phyloP scores from a whole-genome alignment of 23 red algal genomes.

The Gracilariopsis chorda region DNA sequence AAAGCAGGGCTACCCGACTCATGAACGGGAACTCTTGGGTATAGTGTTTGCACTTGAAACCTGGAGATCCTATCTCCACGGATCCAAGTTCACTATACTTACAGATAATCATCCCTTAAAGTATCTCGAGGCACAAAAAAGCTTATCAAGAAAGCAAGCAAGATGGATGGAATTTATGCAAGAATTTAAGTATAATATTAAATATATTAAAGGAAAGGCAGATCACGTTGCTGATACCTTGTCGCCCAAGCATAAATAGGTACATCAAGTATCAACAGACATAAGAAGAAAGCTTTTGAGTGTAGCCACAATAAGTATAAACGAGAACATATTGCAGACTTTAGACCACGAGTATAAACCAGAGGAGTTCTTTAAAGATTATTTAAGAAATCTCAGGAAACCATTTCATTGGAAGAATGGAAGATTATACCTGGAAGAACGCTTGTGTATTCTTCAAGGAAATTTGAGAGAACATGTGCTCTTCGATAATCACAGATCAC shows the following conservation, averaged over 20 bases:
- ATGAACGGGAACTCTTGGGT: conserved; percentile 15
- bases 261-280: neutral
- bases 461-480: neutral
- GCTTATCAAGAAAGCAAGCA: neutral
- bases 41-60: conserved; percentile 1
- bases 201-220: conserved; percentile 33
- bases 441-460: conserved; percentile 8
- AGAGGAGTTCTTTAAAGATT: neutral
- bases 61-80: conserved; percentile 47
- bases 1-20: conserved; percentile 29
- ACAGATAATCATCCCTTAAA: conserved; percentile 17
- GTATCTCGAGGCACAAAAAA: conserved; percentile 20
- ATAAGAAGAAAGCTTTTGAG: neutral
- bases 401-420: neutral
- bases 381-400: neutral
- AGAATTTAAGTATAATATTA: conserved; percentile 9
- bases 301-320: neutral
- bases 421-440: neutral
- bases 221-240: conserved; percentile 30
- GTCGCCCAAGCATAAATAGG: conserved; percentile 8
- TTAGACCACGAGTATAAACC: neutral
- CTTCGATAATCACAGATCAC: neutral
- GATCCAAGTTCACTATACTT: neutral
- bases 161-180: conserved; percentile 8
- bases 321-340: neutral